Evolutionary conservation across 306 rosid species (phyloP), one percentile per base, ranked within the genome.

Genomic region (Cicer pinnatifidum): DNA sequence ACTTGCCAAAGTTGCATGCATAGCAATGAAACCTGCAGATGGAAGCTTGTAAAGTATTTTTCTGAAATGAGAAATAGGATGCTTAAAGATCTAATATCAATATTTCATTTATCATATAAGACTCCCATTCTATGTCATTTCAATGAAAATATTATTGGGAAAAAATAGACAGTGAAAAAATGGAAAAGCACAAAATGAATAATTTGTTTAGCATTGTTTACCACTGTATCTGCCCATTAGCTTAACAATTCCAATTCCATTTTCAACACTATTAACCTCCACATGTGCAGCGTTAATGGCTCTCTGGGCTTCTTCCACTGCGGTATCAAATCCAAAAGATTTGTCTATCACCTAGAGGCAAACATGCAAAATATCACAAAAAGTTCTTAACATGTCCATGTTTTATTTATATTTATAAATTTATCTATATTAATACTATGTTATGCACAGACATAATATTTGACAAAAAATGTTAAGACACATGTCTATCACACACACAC

Each of bases 301-400:
- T 79, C 98, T 85, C 75, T 91, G 98, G 63, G 98, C 97, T 91
- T 93, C 98, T 87, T 93, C 96, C 73, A 91, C 98, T 59, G 97
- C 97, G 73, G 97, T 91, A 75, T 93, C 98, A 79, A 93, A 93
- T 68, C 98, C 98, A 88, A 93, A 93, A 75, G 98, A 91, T 82
- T 83, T 93, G 89, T 93, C 98, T 82, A 93, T 93, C 73, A 93
- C 98, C 98, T 93, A 75, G 72, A 81, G 39, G 69, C 75, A 82
- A 83, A 67, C 71, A 71, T 72, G 82, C 19, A 75, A 58, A 59
- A 78, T 62, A 76, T 50, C 59, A 44, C 39, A 45, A 71, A 8
- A 9, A 28, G 37, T 57, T 72, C 51, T 58, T 57, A 61, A 75
- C 53, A 11, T 54, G 62, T 54, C 69, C 38, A 37, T 72, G 37